A percentile compares a stretch with the other conserved stretches of the same genome.
Evolutionary conservation across 352 stramenopile genomes (phyloP).

Genomic region (Pythium pyrilobum): DNA sequence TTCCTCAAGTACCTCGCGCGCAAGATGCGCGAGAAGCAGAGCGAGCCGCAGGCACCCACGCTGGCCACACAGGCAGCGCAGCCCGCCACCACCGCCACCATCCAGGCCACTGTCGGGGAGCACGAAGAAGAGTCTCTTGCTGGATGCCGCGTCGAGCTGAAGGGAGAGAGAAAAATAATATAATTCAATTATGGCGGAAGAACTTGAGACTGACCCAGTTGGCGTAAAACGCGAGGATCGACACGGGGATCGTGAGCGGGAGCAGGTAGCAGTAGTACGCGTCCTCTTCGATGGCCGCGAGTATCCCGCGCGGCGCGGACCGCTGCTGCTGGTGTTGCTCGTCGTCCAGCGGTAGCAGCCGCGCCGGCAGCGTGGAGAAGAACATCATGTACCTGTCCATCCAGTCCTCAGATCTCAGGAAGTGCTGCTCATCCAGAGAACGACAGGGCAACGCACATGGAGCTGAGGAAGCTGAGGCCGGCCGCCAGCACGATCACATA

Average conservation of each 20-base stretch:
- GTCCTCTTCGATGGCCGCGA: slow-evolving; percentile 50
- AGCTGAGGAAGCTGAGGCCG: slow-evolving; percentile 43
- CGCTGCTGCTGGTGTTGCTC: neutral
- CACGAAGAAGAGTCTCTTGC: too few species aligned
- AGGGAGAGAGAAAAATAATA: neutral
- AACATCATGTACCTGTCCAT: slow-evolving; percentile 62
- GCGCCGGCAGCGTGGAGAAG: slow-evolving; percentile 47
- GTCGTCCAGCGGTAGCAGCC: neutral
- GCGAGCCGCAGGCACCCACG: neutral
- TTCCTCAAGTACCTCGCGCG: slow-evolving; percentile 55
- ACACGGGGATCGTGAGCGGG: slow-evolving; percentile 70
- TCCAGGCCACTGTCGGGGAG: too few species aligned
- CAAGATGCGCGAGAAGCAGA: slow-evolving; percentile 51
- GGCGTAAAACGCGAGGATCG: slow-evolving; percentile 70
- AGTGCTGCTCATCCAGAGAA: too few species aligned
- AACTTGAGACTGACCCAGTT: slow-evolving; percentile 87
- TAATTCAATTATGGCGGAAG: slow-evolving; percentile 69
- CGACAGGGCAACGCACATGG: slow-evolving; percentile 34
- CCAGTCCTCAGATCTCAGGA: neutral
- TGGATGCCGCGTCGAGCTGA: too few species aligned
- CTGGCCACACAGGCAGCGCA: neutral
- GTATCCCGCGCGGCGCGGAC: slow-evolving; percentile 12
- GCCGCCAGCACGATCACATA: slow-evolving; percentile 65
- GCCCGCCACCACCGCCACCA: too few species aligned
- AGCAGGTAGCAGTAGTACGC: slow-evolving; percentile 80